phyloP scores from a whole-genome alignment of 2,329 filamentous ascomycete species.

The Talaromyces sp. region DNA sequence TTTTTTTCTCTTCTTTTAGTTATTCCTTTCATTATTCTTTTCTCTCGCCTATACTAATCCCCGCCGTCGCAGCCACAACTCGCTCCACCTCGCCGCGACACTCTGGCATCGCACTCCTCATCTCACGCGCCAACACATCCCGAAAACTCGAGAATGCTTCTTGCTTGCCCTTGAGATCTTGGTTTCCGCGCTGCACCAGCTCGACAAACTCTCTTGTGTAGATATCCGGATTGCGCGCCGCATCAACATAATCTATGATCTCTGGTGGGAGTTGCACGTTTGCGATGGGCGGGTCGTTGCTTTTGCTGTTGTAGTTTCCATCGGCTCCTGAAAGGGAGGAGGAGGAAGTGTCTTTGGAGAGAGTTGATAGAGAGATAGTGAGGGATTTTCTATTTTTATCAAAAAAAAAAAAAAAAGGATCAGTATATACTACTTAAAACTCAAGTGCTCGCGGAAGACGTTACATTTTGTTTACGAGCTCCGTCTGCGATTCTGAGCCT shows the following conservation, averaged over 20 bases:
- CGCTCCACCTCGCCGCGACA: slow-evolving; percentile 48
- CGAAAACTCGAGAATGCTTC: slow-evolving; percentile 55
- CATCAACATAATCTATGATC: slow-evolving; percentile 58
- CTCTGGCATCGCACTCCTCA: slow-evolving; percentile 54
- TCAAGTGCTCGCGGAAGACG: not conserved
- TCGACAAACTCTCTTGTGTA: slow-evolving; percentile 63
- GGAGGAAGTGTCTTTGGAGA: slow-evolving; percentile 44
- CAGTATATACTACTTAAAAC: not conserved
- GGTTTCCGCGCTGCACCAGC: slow-evolving; percentile 56
- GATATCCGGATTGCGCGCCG: slow-evolving; percentile 59
- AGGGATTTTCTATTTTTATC: slow-evolving; percentile 40
- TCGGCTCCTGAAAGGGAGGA: too few relatives aligned
- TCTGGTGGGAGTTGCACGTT: slow-evolving; percentile 54
- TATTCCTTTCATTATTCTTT: too few relatives aligned
- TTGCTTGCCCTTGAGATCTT: slow-evolving; percentile 55
- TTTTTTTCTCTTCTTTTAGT: too few relatives aligned
- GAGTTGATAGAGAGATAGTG: slow-evolving; percentile 47
- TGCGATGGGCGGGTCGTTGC: slow-evolving; percentile 38
- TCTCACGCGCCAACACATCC: slow-evolving; percentile 53
- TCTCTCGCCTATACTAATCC: too few relatives aligned
- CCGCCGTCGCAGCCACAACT: slow-evolving; percentile 40
- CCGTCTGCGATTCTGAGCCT: slow-evolving; percentile 50
- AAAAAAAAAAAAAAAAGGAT: not conserved
- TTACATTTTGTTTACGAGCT: slow-evolving; percentile 55
- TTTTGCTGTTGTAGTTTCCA: not conserved